phyloP scores from a whole-genome alignment of 2,329 filamentous ascomycete species.

The Botrytis porri region DNA sequence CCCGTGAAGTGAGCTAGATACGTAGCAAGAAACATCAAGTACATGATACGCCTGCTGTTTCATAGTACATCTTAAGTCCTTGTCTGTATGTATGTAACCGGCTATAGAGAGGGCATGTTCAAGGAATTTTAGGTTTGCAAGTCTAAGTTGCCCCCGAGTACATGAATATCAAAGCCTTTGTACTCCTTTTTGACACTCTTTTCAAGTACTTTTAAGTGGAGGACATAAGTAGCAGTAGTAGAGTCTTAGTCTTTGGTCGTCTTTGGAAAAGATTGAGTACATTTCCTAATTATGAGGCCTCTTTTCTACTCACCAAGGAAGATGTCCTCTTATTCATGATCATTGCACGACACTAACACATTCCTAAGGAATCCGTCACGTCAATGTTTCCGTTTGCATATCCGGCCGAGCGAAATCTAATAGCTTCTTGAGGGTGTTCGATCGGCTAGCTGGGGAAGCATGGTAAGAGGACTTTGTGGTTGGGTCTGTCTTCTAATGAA shows the following conservation, averaged over 20 bases:
- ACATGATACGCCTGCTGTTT: not conserved
- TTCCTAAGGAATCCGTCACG: not conserved
- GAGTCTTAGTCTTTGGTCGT: not conserved
- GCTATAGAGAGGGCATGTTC: not conserved
- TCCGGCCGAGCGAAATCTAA: not conserved
- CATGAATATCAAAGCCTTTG: not conserved
- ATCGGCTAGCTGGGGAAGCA: not conserved
- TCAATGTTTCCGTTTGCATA: not conserved
- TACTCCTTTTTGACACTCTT: not conserved
- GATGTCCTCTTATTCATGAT: not conserved
- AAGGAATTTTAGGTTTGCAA: not conserved
- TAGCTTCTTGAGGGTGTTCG: not conserved
- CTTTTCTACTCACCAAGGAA: not conserved
- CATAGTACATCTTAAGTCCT: not conserved
- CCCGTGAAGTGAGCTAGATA: not conserved
- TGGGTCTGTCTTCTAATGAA: not conserved
- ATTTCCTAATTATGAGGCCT: not conserved
- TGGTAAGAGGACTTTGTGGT: not conserved
- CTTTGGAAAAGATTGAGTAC: not conserved
- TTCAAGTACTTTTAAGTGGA: not conserved
- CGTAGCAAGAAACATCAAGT: not conserved
- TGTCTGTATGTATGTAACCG: not conserved
- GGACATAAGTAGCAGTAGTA: not conserved
- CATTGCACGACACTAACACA: not conserved
- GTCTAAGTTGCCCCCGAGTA: not conserved